Percentiles rank a stretch among this genome's conserved stretches.
phyloP scores from a whole-genome alignment of 192 early-diverging fungal genomes.

The Umbelopsis ramanniana region DNA sequence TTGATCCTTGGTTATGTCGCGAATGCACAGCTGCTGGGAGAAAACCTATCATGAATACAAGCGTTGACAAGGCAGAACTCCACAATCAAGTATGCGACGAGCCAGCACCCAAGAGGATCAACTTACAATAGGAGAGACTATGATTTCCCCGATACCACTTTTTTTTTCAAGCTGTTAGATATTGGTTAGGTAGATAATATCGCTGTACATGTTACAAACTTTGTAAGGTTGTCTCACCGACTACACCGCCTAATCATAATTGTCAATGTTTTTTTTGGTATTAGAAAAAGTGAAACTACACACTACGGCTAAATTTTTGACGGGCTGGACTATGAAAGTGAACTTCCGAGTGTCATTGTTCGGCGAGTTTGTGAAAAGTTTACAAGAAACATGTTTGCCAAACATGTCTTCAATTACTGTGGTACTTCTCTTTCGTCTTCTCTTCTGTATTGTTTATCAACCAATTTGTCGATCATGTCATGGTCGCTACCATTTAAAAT shows the following conservation, averaged over 20 bases:
- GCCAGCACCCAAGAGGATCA: not conserved
- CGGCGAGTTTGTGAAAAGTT: not conserved
- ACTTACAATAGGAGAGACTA: not conserved
- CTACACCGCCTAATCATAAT: not conserved
- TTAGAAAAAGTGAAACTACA: not conserved
- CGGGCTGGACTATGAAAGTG: not conserved
- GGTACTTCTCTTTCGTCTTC: slow-evolving; percentile 6
- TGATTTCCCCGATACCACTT: too few relatives aligned
- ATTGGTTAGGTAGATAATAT: too few relatives aligned
- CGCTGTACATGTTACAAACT: not conserved
- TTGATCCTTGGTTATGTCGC: slow-evolving; percentile 35
- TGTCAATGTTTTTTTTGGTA: slow-evolving; percentile 8
- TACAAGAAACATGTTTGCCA: not conserved
- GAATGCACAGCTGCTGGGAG: slow-evolving; percentile 12
- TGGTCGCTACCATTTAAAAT: slow-evolving; percentile 43
- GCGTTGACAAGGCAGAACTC: not conserved
- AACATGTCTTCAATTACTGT: not conserved
- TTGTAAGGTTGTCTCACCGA: not conserved
- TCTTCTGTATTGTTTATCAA: not conserved
- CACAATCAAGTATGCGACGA: not conserved
- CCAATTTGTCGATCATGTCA: not conserved
- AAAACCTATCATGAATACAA: not conserved
- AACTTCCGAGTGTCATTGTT: not conserved
- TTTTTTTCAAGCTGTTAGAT: too few relatives aligned
- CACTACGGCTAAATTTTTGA: not conserved